Base-by-base conservation (phyloP, 2,329 filamentous ascomycete species). In the Leptoxyphium fumago region DNA sequence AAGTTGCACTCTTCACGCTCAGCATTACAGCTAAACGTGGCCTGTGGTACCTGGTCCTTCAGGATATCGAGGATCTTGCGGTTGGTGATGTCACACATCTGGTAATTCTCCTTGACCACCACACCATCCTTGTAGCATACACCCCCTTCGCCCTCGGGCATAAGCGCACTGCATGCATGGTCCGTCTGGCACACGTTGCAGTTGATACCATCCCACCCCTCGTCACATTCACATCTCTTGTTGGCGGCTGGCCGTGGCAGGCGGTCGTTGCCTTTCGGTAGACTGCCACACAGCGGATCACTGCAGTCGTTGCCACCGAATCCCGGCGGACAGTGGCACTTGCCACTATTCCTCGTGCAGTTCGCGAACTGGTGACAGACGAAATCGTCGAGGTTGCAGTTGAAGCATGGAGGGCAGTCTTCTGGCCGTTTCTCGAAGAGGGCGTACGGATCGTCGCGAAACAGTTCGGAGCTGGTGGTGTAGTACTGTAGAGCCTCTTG, bases 11-110 rank as follows among this genome's bases (percentile, higher is more conserved):
- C 78, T 15, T 75, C 71, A 4, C 78, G 71, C 42, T 83, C 77
- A 30, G 75, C 77, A 57, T 88, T 78, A 63, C 91, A 98, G 28
- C 82, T 86, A 60, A 98, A 98, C 1, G 91, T 98, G 18, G 93
- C 91, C 63, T 98, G 84, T 0, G 91, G 88, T 46, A 84, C 82
- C 64, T 87, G 77, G 39, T 82, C 80, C 55, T 87, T 84, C 41
- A 98, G 73, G 58, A 89, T 79, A 49, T 88, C 79, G 44, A 89
- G 71, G 57, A 98, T 98, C 69, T 94, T 91, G 63, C 78, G 77
- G 68, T 98, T 98, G 45, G 88, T 96, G 52, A 98, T 91, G 63
- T 93, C 85, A 66, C 91, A 98, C 69, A 94, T 91, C 66, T 98
- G 93, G 66, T 87, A 89, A 68, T 96, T 98, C 65, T 93, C 79